Percentiles rank a stretch among this genome's conserved stretches.
Evolutionary conservation across 306 rosid species (phyloP).

Genomic region (Prunus persica): Prunus_persica_NCBIv2 NC_034012.1:622001-622500

Average conservation of each 20-base stretch:
- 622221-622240: conserved; percentile 80
- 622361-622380: conserved; percentile 63
- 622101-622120: conserved; percentile 53
- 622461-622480: background rate
- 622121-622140: conserved; percentile 60
- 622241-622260: conserved; percentile 69
- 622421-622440: conserved; percentile 54
- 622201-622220: conserved; percentile 66
- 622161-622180: conserved; percentile 54
- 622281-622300: conserved; percentile 42
- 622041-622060: conserved; percentile 81
- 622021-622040: conserved; percentile 53
- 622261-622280: conserved; percentile 78
- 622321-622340: conserved; percentile 57
- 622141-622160: conserved; percentile 66
- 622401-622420: conserved; percentile 53
- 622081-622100: conserved; percentile 78
- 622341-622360: conserved; percentile 87
- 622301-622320: conserved; percentile 55
- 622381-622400: conserved; percentile 59
- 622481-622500: background rate
- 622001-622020: conserved; percentile 48
- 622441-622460: background rate
- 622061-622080: conserved; percentile 65
- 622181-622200: conserved; percentile 66